These are phyloP conservation scores for Friedmanniomyces endolithicus DNA, from an alignment of 495 filamentous ascomycete genomes.

Conservation along the genomic window DNA sequence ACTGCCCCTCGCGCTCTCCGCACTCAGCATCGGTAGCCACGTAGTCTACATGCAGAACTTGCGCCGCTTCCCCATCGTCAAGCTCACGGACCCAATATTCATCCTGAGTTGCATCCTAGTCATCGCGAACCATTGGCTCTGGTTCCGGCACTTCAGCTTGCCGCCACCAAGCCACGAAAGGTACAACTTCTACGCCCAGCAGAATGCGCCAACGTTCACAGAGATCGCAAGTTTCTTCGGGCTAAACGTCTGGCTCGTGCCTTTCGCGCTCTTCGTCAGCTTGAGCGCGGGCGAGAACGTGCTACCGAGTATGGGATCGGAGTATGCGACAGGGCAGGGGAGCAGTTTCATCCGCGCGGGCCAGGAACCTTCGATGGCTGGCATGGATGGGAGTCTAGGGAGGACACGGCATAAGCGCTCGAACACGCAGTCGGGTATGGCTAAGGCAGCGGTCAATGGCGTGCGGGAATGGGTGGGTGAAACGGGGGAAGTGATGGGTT, in stretches of 20 bases:
- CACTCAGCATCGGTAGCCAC: constrained; percentile 71
- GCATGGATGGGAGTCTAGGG: constrained; percentile 1
- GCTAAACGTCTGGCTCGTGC: constrained; percentile 90
- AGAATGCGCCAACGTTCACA: constrained; percentile 63
- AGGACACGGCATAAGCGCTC: constrained; percentile 24
- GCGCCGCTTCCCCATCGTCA: constrained; percentile 76
- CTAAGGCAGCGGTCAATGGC: constrained; percentile 75
- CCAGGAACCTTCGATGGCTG: constrained; percentile 26
- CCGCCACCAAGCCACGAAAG: constrained; percentile 14
- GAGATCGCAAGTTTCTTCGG: constrained; percentile 96
- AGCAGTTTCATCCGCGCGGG: constrained; percentile 32
- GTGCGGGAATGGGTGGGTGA: constrained; percentile 61
- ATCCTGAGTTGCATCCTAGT: constrained; percentile 74
- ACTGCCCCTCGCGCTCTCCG: constrained; percentile 62
- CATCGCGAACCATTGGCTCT: constrained; percentile 84
- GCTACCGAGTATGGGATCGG: constrained; percentile 68
- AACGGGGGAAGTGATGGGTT: constrained; percentile 57
- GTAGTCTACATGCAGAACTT: constrained; percentile 82
- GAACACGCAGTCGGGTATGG: constrained; percentile 58
- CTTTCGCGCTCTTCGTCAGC: constrained; percentile 88
- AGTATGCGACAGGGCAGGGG: constrained; percentile 49
- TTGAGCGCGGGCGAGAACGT: constrained; percentile 90
- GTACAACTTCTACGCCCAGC: constrained; percentile 14
- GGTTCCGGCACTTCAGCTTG: constrained; percentile 84
- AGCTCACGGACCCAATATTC: constrained; percentile 79